Evolutionary conservation across 805 yeast species (phyloP).

Genomic region (Candida orba): DNA sequence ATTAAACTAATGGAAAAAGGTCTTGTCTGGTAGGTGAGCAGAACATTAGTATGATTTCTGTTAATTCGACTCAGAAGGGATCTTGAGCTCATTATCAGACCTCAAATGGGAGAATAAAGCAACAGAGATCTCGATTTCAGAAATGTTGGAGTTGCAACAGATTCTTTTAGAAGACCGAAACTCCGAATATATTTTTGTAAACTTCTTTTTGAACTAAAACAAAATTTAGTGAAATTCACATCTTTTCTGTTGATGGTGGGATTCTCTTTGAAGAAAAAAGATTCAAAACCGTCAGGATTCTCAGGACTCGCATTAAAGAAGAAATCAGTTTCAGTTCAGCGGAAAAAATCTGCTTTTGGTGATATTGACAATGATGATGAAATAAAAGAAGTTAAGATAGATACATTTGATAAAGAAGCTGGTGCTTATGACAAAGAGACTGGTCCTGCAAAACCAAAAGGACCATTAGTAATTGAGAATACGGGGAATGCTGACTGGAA

Average conservation of each 20-base stretch:
- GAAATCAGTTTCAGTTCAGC: background rate
- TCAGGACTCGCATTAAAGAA: conserved; percentile 25
- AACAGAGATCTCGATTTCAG: too few species aligned
- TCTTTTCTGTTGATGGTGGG: conserved; percentile 24
- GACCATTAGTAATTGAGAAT: conserved; percentile 15
- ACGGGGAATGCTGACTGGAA: conserved; percentile 19
- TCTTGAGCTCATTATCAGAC: too few species aligned
- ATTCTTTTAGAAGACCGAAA: background rate
- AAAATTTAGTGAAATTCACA: too few species aligned
- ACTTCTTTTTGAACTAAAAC: too few species aligned
- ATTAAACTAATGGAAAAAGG: background rate
- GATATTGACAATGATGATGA: conserved; percentile 16
- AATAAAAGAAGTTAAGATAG: conserved; percentile 13
- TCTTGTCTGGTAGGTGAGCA: background rate
- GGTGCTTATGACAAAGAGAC: conserved; percentile 17
- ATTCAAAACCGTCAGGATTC: conserved; percentile 1
- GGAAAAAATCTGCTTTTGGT: conserved; percentile 14
- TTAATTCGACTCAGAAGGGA: too few species aligned
- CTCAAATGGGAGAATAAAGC: too few species aligned
- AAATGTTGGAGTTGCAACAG: too few species aligned
- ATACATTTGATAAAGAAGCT: conserved; percentile 16
- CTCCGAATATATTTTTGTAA: background rate
- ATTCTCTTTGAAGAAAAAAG: conserved; percentile 31
- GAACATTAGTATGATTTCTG: too few species aligned
- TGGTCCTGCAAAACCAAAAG: conserved; percentile 9